Percentiles rank a stretch among this genome's conserved stretches.
Evolutionary conservation across 2,329 filamentous ascomycete species (phyloP).

Genomic region (Monosporascus sp.): DNA sequence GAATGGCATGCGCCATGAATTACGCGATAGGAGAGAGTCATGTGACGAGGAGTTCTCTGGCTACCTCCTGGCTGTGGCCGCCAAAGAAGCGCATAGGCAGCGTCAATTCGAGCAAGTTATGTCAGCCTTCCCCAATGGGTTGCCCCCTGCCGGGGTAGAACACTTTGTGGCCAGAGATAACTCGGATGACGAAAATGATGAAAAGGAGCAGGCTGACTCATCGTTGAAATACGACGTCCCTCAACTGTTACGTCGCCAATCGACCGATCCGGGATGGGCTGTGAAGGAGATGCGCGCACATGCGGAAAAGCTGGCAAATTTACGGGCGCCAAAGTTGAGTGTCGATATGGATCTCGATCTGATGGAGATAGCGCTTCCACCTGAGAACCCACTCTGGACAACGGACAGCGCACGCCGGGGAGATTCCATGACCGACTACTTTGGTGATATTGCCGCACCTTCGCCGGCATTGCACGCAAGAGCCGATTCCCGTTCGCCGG

Average conservation of each 20-base stretch:
- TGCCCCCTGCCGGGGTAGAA: slow-evolving; percentile 63
- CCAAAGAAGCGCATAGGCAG: slow-evolving; percentile 73
- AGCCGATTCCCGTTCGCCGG: slow-evolving; percentile 12
- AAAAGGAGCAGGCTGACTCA: slow-evolving; percentile 29
- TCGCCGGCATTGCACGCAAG: slow-evolving; percentile 18
- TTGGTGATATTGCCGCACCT: slow-evolving; percentile 7
- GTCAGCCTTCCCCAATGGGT: slow-evolving; percentile 67
- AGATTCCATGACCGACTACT: slow-evolving; percentile 16
- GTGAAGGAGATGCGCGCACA: slow-evolving; percentile 76
- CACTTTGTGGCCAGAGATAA: slow-evolving; percentile 66
- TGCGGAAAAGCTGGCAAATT: slow-evolving; percentile 57
- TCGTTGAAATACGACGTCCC: slow-evolving; percentile 31
- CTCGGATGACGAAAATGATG: slow-evolving; percentile 47
- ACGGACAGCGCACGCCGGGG: slow-evolving; percentile 14
- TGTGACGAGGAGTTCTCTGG: slow-evolving; percentile 71
- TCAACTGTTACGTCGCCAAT: slow-evolving; percentile 46
- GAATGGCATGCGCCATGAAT: slow-evolving; percentile 30
- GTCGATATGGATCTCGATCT: slow-evolving; percentile 26
- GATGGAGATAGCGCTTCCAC: slow-evolving; percentile 25
- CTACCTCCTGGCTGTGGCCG: slow-evolving; percentile 74
- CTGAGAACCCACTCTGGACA: slow-evolving; percentile 25
- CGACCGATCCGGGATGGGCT: slow-evolving; percentile 65
- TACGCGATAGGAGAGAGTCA: slow-evolving; percentile 53
- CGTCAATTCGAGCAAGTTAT: slow-evolving; percentile 67
- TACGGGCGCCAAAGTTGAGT: slow-evolving; percentile 33